phyloP scores from a whole-genome alignment of 73 alveolate species.

The Stentor roeselii region DNA sequence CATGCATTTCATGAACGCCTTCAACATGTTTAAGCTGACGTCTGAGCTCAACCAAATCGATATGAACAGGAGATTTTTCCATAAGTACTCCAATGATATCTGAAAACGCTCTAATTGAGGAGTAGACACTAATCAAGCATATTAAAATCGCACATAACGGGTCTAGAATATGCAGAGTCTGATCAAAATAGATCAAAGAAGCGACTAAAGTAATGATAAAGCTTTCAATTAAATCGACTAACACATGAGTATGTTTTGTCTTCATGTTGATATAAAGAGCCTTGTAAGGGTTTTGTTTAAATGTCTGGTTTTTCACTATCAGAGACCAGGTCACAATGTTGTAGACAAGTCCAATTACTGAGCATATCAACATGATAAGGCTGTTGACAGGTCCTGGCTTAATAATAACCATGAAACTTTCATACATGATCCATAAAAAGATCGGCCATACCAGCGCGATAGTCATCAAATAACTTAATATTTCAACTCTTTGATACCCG shows the following conservation, averaged over 20 bases:
- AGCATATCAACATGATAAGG: not conserved
- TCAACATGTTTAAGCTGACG: not conserved
- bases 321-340: not conserved
- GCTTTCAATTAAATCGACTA: not conserved
- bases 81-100: not conserved
- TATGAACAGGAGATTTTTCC: not conserved
- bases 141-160: not conserved
- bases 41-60: not conserved
- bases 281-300: no score
- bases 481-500: not conserved
- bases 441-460: not conserved
- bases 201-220: not conserved
- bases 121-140: not conserved
- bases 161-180: not conserved
- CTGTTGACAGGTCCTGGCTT: not conserved
- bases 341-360: not conserved
- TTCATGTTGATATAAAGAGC: not conserved
- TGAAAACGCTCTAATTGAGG: not conserved
- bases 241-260: not conserved
- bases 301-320: not conserved
- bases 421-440: not conserved
- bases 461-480: not conserved
- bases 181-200: not conserved
- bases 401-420: not conserved
- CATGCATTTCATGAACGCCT: constrained; percentile 81